phyloP scores from a whole-genome alignment of 1,139 yeast genomes.

The Candida neerlandica region DNA sequence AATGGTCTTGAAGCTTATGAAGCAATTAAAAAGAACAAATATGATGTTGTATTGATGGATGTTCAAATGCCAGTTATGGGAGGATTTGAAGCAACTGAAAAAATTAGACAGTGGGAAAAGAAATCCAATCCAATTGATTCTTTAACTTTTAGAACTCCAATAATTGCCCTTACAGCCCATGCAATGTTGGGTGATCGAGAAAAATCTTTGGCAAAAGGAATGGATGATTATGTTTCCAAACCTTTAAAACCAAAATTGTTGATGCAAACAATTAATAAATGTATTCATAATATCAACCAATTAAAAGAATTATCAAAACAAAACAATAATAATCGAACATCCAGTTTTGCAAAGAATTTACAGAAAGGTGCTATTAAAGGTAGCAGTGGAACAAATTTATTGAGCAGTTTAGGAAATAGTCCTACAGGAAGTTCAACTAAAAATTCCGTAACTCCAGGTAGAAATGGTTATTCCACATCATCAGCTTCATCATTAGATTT shows the following conservation, averaged over 20 bases:
- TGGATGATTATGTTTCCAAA: slow-evolving; percentile 88
- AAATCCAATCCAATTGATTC: slow-evolving; percentile 75
- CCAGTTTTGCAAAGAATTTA: slow-evolving; percentile 51
- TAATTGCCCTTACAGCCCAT: slow-evolving; percentile 87
- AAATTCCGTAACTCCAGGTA: slow-evolving; percentile 11
- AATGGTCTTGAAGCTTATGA: slow-evolving; percentile 84
- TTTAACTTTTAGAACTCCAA: slow-evolving; percentile 69
- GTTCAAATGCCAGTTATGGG: slow-evolving; percentile 97
- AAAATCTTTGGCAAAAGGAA: slow-evolving; percentile 80
- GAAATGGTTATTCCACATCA: slow-evolving; percentile 15
- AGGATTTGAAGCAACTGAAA: slow-evolving; percentile 87
- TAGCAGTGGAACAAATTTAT: slow-evolving; percentile 7
- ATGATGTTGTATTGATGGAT: slow-evolving; percentile 87
- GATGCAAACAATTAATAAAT: slow-evolving; percentile 82
- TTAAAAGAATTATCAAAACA: slow-evolving; percentile 57
- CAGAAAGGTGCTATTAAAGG: slow-evolving; percentile 38
- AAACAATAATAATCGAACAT: slow-evolving; percentile 47
- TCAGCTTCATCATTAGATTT: slow-evolving; percentile 9
- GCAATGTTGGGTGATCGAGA: slow-evolving; percentile 92
- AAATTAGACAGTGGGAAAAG: slow-evolving; percentile 85
- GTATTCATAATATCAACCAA: slow-evolving; percentile 70
- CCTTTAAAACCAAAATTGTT: slow-evolving; percentile 82
- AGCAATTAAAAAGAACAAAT: slow-evolving; percentile 64
- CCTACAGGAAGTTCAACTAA: slow-evolving; percentile 12
- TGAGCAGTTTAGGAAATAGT: slow-evolving; percentile 10